Conservation (phyloP, 176 grass and related monocot genomes). For the Phoenix dactylifera region DNA sequence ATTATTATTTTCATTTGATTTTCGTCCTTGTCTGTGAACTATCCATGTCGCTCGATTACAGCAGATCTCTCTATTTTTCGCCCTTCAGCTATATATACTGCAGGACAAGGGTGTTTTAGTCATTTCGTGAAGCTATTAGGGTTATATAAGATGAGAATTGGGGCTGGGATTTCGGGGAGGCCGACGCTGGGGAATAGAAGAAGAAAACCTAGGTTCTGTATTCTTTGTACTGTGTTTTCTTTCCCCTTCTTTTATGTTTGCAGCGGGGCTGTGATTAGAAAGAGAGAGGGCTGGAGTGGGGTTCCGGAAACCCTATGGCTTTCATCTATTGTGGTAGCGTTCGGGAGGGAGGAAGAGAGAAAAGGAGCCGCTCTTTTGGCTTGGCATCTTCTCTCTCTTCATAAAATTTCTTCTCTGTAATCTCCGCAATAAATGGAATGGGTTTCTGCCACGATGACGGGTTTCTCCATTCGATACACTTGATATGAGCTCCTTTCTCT, state of each 20-base stretch:
- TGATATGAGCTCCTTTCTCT: slow-evolving; percentile 9
- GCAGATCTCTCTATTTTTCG: too few relatives aligned
- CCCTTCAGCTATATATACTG: too few relatives aligned
- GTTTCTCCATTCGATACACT: slow-evolving; percentile 12
- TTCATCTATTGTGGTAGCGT: background rate
- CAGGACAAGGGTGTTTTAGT: too few relatives aligned
- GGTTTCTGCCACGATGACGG: slow-evolving; percentile 13
- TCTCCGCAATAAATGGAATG: background rate
- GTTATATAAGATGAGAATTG: too few relatives aligned
- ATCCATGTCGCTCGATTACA: too few relatives aligned
- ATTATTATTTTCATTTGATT: too few relatives aligned
- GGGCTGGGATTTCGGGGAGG: too few relatives aligned
- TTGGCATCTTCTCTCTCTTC: slow-evolving; percentile 14
- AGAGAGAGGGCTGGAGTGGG: slow-evolving; percentile 15
- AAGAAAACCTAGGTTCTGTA: background rate
- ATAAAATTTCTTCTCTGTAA: background rate
- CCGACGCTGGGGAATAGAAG: too few relatives aligned
- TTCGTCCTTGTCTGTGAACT: too few relatives aligned
- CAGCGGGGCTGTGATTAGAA: slow-evolving; percentile 15
- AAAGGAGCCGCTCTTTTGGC: slow-evolving; percentile 7
- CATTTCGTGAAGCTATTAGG: too few relatives aligned
- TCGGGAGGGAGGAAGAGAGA: background rate
- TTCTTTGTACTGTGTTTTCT: background rate
- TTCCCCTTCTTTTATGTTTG: background rate
- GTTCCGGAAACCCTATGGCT: background rate